phyloP scores from a whole-genome alignment of 768 basidiomycete genomes.

The Kwoniella botswanensis region DNA sequence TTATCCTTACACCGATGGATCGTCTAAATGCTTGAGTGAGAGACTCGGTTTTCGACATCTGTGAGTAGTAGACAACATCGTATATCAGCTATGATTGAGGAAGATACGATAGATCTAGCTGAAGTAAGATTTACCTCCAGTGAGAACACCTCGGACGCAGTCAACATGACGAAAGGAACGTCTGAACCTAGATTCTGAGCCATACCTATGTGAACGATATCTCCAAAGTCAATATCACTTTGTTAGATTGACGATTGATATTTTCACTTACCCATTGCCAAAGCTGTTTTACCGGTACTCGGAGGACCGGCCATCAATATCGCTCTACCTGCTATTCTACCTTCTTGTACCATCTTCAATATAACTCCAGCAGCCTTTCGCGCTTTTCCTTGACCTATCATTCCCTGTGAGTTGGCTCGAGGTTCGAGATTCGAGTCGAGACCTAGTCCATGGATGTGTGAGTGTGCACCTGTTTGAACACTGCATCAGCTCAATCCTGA shows the following conservation, averaged over 20 bases:
- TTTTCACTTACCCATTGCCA: slow-evolving; percentile 77
- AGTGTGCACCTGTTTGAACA: slow-evolving; percentile 57
- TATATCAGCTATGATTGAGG: too few relatives aligned
- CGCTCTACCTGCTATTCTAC: slow-evolving; percentile 90
- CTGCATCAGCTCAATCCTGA: slow-evolving; percentile 55
- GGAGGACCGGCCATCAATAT: slow-evolving; percentile 98
- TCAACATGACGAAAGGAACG: slow-evolving; percentile 97
- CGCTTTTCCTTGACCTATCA: slow-evolving; percentile 96
- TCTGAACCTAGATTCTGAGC: slow-evolving; percentile 91
- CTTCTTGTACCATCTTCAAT: slow-evolving; percentile 96
- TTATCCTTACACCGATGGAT: slow-evolving; percentile 95
- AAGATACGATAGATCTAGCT: background rate
- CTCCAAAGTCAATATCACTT: too few relatives aligned
- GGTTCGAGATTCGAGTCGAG: slow-evolving; percentile 89
- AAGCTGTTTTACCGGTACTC: slow-evolving; percentile 96
- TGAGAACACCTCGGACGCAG: slow-evolving; percentile 96
- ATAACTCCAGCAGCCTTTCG: slow-evolving; percentile 98
- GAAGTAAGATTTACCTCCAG: slow-evolving; percentile 62
- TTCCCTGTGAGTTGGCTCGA: slow-evolving; percentile 80
- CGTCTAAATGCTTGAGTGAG: slow-evolving; percentile 94
- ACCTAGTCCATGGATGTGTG: slow-evolving; percentile 94
- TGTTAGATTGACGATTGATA: background rate
- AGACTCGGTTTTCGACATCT: slow-evolving; percentile 98
- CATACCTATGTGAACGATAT: slow-evolving; percentile 69
- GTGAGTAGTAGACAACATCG: background rate